Base-by-base conservation (phyloP, 2,329 filamentous ascomycete genomes). In the Microdochium bolleyi region DNA sequence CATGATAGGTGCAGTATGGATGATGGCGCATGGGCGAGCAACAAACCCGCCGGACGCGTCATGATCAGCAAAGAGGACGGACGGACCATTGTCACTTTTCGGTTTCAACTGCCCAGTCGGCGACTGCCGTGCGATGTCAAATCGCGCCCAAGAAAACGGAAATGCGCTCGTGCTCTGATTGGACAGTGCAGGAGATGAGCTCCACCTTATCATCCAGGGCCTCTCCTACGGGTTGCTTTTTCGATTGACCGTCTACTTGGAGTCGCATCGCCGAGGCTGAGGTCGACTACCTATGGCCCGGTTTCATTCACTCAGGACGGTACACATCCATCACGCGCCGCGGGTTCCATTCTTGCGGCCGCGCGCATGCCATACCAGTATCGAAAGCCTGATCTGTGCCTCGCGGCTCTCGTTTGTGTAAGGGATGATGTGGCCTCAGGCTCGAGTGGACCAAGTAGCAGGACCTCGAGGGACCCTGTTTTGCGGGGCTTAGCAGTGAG, bases 161-260 rank as follows among this genome's bases (percentile, higher is more conserved):
- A 46, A 46, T 65, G 63, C 63, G 63, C 58, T 65, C 62, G 34
- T 50, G 19, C 54, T 58, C 27, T 65, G 60, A 64, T 65, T 65
- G 62, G 63, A 51, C 55, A 48, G 48, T n/a, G 46, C 13, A 50
- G 49, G 57, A 55, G 55, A 51, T 55, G 53, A 54, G 60, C 61
- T 58, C 55, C 61, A 57, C 61, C 60, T 56, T 55, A 53, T n/a
- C n/a, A n/a, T n/a, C n/a, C n/a, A n/a, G n/a, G n/a, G n/a, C n/a
- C n/a, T n/a, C n/a, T n/a, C n/a, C n/a, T n/a, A n/a, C n/a, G n/a
- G n/a, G n/a, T 53, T 53, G 54, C 53, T 54, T 55, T 55, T 49
- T 51, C 49, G 53, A 49, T 49, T 54, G 49, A 11, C 27, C 27
- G 27, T 5, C 5, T 30, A 11, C 27, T 30, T 30, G 27, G 27